Evolutionary conservation across 2,329 filamentous ascomycete genomes (phyloP).

Genomic region (Talaromyces sp.): DNA sequence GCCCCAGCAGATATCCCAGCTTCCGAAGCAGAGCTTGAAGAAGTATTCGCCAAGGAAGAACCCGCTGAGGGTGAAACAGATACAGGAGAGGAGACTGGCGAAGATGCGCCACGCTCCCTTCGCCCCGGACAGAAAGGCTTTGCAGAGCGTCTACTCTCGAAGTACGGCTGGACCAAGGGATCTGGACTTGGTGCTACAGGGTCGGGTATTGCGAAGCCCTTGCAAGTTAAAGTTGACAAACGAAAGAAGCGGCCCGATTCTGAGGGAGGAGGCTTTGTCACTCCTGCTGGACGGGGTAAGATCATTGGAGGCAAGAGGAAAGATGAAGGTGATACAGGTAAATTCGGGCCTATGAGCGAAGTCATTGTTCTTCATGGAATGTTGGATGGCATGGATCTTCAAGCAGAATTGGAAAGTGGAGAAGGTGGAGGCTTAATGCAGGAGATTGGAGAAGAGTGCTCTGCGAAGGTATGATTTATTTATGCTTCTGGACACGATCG

Average conservation of each 20-base stretch:
- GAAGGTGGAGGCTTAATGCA: constrained; percentile 71
- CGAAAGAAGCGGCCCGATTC: constrained; percentile 76
- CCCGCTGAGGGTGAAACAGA: constrained; percentile 22
- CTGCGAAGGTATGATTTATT: constrained; percentile 64
- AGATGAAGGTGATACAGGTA: constrained; percentile 51
- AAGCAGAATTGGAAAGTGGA: constrained; percentile 71
- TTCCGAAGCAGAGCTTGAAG: constrained; percentile 56
- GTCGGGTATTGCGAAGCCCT: constrained; percentile 80
- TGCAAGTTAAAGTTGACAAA: constrained; percentile 84
- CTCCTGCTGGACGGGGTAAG: constrained; percentile 70
- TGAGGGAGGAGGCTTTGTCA: constrained; percentile 76
- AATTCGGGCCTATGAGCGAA: constrained; percentile 73
- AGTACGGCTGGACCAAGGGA: constrained; percentile 91
- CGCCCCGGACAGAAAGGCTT: constrained; percentile 82
- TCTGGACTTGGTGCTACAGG: constrained; percentile 81
- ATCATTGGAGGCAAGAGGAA: constrained; percentile 77
- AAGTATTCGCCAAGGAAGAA: constrained; percentile 45
- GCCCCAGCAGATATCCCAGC: constrained; percentile 56
- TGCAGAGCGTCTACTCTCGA: constrained; percentile 84
- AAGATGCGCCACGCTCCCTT: constrained; percentile 56
- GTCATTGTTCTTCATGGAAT: constrained; percentile 84
- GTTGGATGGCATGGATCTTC: constrained; percentile 81
- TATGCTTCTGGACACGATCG: neutral
- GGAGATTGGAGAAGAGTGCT: constrained; percentile 94
- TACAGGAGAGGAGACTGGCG: constrained; percentile 36